Percentiles rank a stretch among this genome's conserved stretches.
Evolutionary conservation across 2,329 filamentous ascomycete species (phyloP).

Genomic region (Hymenoscyphus fraxineus): DNA sequence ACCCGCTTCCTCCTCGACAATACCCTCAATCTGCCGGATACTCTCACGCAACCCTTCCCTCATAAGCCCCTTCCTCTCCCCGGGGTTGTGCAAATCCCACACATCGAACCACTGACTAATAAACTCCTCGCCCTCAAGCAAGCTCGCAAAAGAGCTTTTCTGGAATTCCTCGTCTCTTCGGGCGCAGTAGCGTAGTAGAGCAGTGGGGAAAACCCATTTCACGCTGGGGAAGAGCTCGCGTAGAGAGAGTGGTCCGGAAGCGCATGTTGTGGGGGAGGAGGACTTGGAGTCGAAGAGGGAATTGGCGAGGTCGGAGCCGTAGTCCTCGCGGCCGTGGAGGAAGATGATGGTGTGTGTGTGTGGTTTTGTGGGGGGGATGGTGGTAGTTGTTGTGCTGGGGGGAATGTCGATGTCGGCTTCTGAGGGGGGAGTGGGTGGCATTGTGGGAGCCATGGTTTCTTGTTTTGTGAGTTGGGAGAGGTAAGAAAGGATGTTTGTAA

Average conservation of each 20-base stretch:
- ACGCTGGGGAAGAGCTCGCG: constrained; percentile 19
- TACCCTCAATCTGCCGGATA: constrained; percentile 33
- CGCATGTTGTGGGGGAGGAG: constrained; percentile 5
- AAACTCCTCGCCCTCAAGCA: constrained; percentile 17
- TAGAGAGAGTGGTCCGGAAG: constrained; percentile 10
- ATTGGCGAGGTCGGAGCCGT: constrained; percentile 36
- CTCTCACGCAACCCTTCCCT: constrained; percentile 39
- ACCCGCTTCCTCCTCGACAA: constrained; percentile 38
- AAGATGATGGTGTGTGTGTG: constrained; percentile 45
- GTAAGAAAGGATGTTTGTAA: too few relatives aligned
- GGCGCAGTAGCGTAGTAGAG: constrained; percentile 30
- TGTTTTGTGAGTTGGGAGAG: too few relatives aligned
- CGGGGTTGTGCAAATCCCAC: constrained; percentile 37
- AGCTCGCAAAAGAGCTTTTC: constrained; percentile 15
- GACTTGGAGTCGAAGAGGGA: constrained; percentile 41
- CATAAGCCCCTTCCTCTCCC: constrained; percentile 42
- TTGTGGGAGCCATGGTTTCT: not conserved
- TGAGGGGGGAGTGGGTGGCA: not conserved
- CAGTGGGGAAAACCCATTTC: constrained; percentile 23
- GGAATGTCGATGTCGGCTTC: not conserved
- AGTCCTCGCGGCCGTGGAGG: constrained; percentile 44
- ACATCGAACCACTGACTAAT: constrained; percentile 50
- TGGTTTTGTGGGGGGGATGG: not conserved
- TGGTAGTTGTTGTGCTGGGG: constrained; percentile 6
- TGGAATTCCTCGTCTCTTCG: constrained; percentile 26